Base-by-base conservation (phyloP, 805 yeast species). In the Candida berthetii region DNA sequence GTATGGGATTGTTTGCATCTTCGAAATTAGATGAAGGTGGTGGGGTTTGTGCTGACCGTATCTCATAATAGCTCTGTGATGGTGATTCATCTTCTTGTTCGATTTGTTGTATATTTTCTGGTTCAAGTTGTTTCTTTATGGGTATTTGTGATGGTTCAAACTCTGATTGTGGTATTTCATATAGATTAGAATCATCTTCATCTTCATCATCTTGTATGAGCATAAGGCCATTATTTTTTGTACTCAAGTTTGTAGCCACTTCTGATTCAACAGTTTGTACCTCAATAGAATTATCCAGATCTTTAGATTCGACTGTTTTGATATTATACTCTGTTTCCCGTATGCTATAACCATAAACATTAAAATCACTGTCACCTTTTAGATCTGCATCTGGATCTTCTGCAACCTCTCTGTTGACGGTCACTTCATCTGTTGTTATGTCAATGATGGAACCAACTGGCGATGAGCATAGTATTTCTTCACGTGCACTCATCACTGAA, bases 401-500 rank as follows among this genome's bases (percentile, higher is more conserved):
- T 4, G 13, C 34, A 7, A 38, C 18, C 10, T 32, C 29, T 27
- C 29, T 27, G n/a, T 27, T 27, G 9, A 27, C 29, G 8, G 29
- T 5, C 13, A 27, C 29, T 4, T 27, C 29, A 27, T 27, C 29
- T 4, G 29, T 27, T 4, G 29, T 11, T 27, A 27, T 27, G 4
- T 27, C 41, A 6, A 38, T 38, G 10, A 38, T 27, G 15, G 41
- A 38, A 9, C 41, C 41, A 8, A 25, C 16, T n/a, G 41, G 41
- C 2, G 41, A 38, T n/a, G 41, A 38, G 32, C 41, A 38, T 13
- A 19, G 15, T 5, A 38, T 31, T 19, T 38, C 41, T 10, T 38
- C 36, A 7, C n/a, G 20, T 14, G 31, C 7, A 9, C 15, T 13
- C 22, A 25, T 36, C n/a, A n/a, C n/a, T n/a, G n/a, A n/a, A n/a